Base-by-base conservation (phyloP, 2,329 filamentous ascomycete genomes). In the Exutisphaerella laricina region DNA sequence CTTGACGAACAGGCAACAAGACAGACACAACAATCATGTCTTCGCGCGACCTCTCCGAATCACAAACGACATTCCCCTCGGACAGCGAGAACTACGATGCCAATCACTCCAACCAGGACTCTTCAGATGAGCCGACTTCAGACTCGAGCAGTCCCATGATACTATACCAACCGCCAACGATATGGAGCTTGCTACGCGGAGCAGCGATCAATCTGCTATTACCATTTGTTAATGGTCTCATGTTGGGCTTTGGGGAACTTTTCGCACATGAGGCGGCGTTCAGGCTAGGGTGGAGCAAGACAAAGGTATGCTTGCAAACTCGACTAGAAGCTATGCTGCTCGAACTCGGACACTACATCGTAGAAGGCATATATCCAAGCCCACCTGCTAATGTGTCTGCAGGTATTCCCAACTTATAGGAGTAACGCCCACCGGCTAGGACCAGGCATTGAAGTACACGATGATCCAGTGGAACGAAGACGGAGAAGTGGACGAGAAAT, bases 181-280 rank as follows among this genome's bases (percentile, higher is more conserved):
- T 94, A 32, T 95, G 87, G 86, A 81, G 85, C 7, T 66, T 98
- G 50, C 54, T 96, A 41, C 80, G 90, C 42, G 88, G 92, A 26
- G 87, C 88, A 12, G 88, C 89, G 4, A 98, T 98, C 69, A 98
- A 98, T 65, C 72, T 98, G n/a, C 59, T 98, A 1, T 70, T 98
- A 14, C 92, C 92, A 0, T 98, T 98, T 60, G 80, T 98, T 61
- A 98, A 98, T 69, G 92, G 92, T 34, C 78, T 98, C 73, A 98
- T 98, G 92, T 70, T 98, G 59, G 92, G 92, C 2, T 96, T 98
- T 61, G 92, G 92, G 55, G 92, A 98, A 70, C 70, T 98, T 39
- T 90, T 98, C 66, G 92, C 92, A 41, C 92, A 98, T 62, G 92
- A 98, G 70, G 84, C 87, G 38, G 92, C 92, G 1, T 98, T 90